These are phyloP conservation scores for Anthostomella pinea DNA, from an alignment of 2,329 filamentous ascomycete genomes.

Conservation along the genomic window DNA sequence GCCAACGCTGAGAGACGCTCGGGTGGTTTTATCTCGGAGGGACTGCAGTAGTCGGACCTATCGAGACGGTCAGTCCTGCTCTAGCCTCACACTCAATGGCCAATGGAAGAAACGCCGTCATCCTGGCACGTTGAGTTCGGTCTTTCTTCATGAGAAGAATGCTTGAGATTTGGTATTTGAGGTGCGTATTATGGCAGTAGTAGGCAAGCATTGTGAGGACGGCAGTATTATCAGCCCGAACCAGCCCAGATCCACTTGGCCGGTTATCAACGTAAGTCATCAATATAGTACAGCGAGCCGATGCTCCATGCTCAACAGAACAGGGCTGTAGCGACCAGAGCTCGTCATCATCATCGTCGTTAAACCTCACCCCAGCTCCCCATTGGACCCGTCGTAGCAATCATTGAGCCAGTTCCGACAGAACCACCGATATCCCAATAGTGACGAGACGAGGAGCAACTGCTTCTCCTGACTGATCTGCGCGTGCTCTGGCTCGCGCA, in stretches of 20 bases:
- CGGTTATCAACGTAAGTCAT: too few species aligned
- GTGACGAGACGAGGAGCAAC: conserved; percentile 68
- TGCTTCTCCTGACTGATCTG: conserved; percentile 65
- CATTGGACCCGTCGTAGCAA: conserved; percentile 64
- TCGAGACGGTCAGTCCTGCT: neutral
- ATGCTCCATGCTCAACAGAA: conserved; percentile 9
- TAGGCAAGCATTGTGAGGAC: too few species aligned
- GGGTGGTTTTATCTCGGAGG: conserved; percentile 17
- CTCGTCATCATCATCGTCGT: conserved; percentile 31
- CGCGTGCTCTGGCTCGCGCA: conserved; percentile 87
- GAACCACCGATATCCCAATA: conserved; percentile 91
- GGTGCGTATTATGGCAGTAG: too few species aligned
- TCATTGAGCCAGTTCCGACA: conserved; percentile 70
- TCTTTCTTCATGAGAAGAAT: too few species aligned
- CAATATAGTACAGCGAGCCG: conserved; percentile 17
- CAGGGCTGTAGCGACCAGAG: conserved; percentile 5
- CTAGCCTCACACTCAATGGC: conserved; percentile 15
- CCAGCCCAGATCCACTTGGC: too few species aligned
- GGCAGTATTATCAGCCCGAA: neutral
- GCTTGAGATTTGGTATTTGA: too few species aligned
- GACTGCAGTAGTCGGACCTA: conserved; percentile 9
- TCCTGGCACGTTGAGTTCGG: neutral
- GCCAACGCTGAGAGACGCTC: neutral
- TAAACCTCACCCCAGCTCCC: conserved; percentile 75
- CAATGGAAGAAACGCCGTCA: conserved; percentile 10